Conservation (phyloP, 148 eudicot genomes). For the Salicornia ramosissima region DNA sequence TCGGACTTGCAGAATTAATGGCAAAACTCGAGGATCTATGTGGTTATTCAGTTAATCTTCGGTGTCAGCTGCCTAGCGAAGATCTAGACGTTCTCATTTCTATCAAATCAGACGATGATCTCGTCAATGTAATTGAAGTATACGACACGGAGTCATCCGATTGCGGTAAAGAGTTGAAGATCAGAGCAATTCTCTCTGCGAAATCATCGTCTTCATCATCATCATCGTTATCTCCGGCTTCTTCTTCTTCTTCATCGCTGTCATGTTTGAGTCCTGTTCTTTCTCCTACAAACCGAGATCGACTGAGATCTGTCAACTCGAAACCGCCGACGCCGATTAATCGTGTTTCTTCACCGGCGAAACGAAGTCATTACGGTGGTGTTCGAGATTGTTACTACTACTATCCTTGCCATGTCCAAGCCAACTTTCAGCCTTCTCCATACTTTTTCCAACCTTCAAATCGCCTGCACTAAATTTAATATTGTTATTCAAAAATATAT, state of each 20-base stretch:
- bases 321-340: slow-evolving; percentile 6
- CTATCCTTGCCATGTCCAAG: slow-evolving; percentile 29
- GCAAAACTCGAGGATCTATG: slow-evolving; percentile 56
- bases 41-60: slow-evolving; percentile 48
- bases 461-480: slow-evolving; percentile 20
- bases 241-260: slow-evolving; percentile 14
- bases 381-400: slow-evolving; percentile 20
- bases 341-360: slow-evolving; percentile 15
- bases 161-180: slow-evolving; percentile 44
- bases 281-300: slow-evolving; percentile 26
- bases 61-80: slow-evolving; percentile 67
- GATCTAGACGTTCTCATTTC: slow-evolving; percentile 74
- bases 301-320: slow-evolving; percentile 5
- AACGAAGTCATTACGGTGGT: slow-evolving; percentile 16
- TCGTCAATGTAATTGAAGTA: slow-evolving; percentile 49
- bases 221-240: slow-evolving; percentile 25
- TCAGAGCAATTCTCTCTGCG: slow-evolving; percentile 52
- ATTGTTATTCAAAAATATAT: not conserved
- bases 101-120: slow-evolving; percentile 65
- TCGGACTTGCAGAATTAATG: slow-evolving; percentile 44
- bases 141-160: slow-evolving; percentile 47
- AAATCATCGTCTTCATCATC: slow-evolving; percentile 17
- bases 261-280: slow-evolving; percentile 33
- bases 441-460: slow-evolving; percentile 19
- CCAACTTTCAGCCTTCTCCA: slow-evolving; percentile 19